phyloP scores from a whole-genome alignment of 805 yeast genomes.

The Saturnispora zaruensis region DNA sequence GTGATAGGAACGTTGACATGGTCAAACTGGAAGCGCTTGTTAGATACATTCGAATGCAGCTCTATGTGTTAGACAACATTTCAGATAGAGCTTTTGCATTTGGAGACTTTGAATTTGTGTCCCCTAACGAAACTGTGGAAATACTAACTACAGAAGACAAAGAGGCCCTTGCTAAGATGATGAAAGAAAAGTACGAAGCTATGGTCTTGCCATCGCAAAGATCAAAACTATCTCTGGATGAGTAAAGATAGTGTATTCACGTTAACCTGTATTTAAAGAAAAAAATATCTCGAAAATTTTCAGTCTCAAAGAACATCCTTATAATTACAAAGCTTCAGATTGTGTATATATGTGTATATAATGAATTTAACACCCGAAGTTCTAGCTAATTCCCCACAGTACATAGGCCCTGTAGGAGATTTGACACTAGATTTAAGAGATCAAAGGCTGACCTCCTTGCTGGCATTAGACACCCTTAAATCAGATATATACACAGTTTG shows the following conservation, averaged over 20 bases:
- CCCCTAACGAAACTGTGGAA: slow-evolving; percentile 71
- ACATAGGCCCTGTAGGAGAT: slow-evolving; percentile 38
- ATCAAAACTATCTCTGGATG: slow-evolving; percentile 41
- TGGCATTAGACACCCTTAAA: slow-evolving; percentile 22
- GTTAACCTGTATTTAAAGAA: neutral
- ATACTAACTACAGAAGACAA: slow-evolving; percentile 63
- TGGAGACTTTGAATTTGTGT: slow-evolving; percentile 78
- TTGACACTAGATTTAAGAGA: slow-evolving; percentile 35
- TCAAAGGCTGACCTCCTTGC: slow-evolving; percentile 35
- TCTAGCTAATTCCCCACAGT: slow-evolving; percentile 42
- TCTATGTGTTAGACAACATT: slow-evolving; percentile 77
- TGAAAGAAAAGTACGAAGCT: slow-evolving; percentile 45
- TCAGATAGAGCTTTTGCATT: slow-evolving; percentile 89
- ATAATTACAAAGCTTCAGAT: neutral
- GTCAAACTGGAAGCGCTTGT: slow-evolving; percentile 80
- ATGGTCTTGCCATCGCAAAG: slow-evolving; percentile 53
- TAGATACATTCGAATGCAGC: slow-evolving; percentile 83
- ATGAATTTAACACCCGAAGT: slow-evolving; percentile 53
- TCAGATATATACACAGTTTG: slow-evolving; percentile 42
- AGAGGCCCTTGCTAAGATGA: slow-evolving; percentile 40
- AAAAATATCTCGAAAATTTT: neutral
- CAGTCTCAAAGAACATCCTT: neutral
- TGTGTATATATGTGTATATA: neutral
- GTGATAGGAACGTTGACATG: slow-evolving; percentile 70
- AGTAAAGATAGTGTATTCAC: slow-evolving; percentile 21